Conservation (phyloP, 768 basidiomycete species). For the Tricholoma sp. region DNA sequence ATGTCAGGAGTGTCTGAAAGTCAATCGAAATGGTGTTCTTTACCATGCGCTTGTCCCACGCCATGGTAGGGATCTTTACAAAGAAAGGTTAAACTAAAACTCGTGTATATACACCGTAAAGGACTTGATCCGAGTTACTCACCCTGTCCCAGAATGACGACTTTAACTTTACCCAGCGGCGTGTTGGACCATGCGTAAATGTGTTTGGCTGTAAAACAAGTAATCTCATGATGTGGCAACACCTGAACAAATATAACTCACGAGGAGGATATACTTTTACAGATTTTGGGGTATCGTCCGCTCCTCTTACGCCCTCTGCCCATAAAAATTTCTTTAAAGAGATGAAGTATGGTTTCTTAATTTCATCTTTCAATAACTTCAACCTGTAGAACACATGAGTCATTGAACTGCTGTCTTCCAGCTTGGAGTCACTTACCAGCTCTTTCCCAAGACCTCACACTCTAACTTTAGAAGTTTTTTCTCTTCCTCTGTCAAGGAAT, state of each 20-base stretch:
- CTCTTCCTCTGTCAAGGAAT: slow-evolving; percentile 53
- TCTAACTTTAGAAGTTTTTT: slow-evolving; percentile 59
- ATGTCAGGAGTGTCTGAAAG: slow-evolving; percentile 7
- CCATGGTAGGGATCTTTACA: slow-evolving; percentile 74
- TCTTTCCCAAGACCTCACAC: slow-evolving; percentile 67
- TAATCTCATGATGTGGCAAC: slow-evolving; percentile 3
- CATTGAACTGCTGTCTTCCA: background rate
- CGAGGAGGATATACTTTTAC: slow-evolving; percentile 76
- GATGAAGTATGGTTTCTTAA: slow-evolving; percentile 74
- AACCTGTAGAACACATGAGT: slow-evolving; percentile 42
- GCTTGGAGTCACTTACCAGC: slow-evolving; percentile 44
- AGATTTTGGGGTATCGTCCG: slow-evolving; percentile 37
- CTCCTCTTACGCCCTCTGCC: slow-evolving; percentile 54
- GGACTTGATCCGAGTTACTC: slow-evolving; percentile 11
- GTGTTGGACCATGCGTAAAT: slow-evolving; percentile 93
- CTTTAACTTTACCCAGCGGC: slow-evolving; percentile 76
- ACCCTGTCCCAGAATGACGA: slow-evolving; percentile 83
- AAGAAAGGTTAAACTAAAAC: slow-evolving; percentile 2
- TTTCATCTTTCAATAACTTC: slow-evolving; percentile 67
- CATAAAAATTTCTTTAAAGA: slow-evolving; percentile 65
- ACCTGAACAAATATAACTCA: slow-evolving; percentile 30
- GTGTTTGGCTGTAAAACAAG: slow-evolving; percentile 48
- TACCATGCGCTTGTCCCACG: slow-evolving; percentile 80
- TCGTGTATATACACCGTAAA: slow-evolving; percentile 8
- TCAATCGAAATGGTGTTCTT: slow-evolving; percentile 13